A percentile compares a stretch with the other conserved stretches of the same genome.
phyloP scores from a whole-genome alignment of 1,139 yeast genomes.

The Blastobotrys proliferans region DNA sequence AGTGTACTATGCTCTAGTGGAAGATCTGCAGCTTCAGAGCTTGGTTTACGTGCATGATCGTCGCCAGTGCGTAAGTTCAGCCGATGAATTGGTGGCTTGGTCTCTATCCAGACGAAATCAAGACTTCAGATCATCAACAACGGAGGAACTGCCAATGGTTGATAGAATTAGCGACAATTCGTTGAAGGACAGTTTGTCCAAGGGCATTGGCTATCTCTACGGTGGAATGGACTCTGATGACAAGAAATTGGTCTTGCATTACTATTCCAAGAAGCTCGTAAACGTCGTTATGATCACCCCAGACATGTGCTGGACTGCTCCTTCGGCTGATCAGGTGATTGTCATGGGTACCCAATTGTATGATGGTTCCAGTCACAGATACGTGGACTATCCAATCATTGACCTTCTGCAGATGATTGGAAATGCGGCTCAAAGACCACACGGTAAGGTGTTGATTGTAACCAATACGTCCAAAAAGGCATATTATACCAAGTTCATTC shows the following conservation, averaged over 20 bases:
- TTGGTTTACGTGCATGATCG: slow-evolving; percentile 58
- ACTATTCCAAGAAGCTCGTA: slow-evolving; percentile 49
- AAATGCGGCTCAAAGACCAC: slow-evolving; percentile 39
- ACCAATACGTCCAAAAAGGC: slow-evolving; percentile 54
- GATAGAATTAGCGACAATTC: slow-evolving; percentile 46
- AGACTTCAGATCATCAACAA: slow-evolving; percentile 35
- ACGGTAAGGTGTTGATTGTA: slow-evolving; percentile 49
- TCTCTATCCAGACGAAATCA: slow-evolving; percentile 37
- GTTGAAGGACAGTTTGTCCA: slow-evolving; percentile 43
- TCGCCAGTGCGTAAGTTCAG: slow-evolving; percentile 51
- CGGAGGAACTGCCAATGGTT: slow-evolving; percentile 39
- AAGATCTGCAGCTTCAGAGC: slow-evolving; percentile 26
- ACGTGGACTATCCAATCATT: slow-evolving; percentile 62
- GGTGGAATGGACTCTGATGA: slow-evolving; percentile 59
- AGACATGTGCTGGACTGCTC: slow-evolving; percentile 50
- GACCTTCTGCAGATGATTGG: slow-evolving; percentile 76
- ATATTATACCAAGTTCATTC: slow-evolving; percentile 68
- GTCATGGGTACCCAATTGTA: slow-evolving; percentile 68
- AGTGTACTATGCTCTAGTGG: slow-evolving; percentile 37
- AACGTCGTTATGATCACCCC: slow-evolving; percentile 54
- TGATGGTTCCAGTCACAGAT: slow-evolving; percentile 71
- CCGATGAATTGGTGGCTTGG: slow-evolving; percentile 41
- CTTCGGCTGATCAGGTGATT: slow-evolving; percentile 52
- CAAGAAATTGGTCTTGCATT: slow-evolving; percentile 47
- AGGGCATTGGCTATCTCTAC: slow-evolving; percentile 68